These are phyloP conservation scores for Pythium rhizo-oryzae DNA, from an alignment of 352 stramenopile genomes.

Conservation along the genomic window DNA sequence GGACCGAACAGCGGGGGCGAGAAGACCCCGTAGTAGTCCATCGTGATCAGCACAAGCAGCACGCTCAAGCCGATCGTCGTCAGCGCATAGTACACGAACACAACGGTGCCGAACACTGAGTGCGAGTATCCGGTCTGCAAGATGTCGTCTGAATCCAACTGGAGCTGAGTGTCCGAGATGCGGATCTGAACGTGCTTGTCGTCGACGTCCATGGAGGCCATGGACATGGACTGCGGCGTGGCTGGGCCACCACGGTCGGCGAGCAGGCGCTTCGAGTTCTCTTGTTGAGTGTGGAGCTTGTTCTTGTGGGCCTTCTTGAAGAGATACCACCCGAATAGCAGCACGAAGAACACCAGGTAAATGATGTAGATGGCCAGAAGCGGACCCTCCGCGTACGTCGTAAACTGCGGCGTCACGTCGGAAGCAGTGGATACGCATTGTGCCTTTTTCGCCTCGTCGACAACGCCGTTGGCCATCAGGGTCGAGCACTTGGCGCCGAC, in stretches of 20 bases:
- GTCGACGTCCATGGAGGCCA: not conserved
- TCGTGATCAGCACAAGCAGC: slow-evolving; percentile 51
- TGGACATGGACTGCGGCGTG: too few relatives aligned
- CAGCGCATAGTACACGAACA: slow-evolving; percentile 65
- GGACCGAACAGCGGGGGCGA: slow-evolving; percentile 52
- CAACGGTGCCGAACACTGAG: slow-evolving; percentile 43
- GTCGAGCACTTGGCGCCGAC: slow-evolving; percentile 52
- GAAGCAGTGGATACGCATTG: slow-evolving; percentile 32
- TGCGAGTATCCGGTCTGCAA: slow-evolving; percentile 51
- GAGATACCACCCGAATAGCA: not conserved
- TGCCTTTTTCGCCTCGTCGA: too few relatives aligned
- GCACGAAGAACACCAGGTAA: slow-evolving; percentile 36
- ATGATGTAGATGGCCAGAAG: slow-evolving; percentile 52
- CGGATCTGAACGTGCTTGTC: slow-evolving; percentile 3
- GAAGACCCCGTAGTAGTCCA: slow-evolving; percentile 61
- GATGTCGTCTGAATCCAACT: slow-evolving; percentile 37
- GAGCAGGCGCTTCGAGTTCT: slow-evolving; percentile 9
- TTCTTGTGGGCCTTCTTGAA: slow-evolving; percentile 10
- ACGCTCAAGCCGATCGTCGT: slow-evolving; percentile 45
- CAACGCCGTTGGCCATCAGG: slow-evolving; percentile 46
- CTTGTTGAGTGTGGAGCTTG: not conserved
- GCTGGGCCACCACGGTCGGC: slow-evolving; percentile 4
- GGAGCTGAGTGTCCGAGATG: slow-evolving; percentile 8
- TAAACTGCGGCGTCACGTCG: slow-evolving; percentile 46
- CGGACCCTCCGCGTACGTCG: slow-evolving; percentile 52